Percentiles rank a stretch among this genome's conserved stretches.
Evolutionary conservation across 2,329 filamentous ascomycete species (phyloP).

Genomic region (Aspergillus flavus): DNA sequence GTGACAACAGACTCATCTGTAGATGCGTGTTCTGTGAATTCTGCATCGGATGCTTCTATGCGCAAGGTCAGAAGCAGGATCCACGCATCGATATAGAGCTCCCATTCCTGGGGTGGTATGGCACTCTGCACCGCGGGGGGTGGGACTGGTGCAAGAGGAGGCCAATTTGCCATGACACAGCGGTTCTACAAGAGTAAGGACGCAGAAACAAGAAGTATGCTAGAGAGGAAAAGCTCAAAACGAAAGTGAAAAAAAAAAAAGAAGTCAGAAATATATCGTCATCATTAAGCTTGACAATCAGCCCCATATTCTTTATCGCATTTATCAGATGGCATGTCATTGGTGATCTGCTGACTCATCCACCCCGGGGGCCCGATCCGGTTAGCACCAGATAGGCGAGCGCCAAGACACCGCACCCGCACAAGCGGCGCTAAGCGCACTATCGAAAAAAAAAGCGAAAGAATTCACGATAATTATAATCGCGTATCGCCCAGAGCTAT

Average conservation of each 20-base stretch:
- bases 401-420: constrained; percentile 36
- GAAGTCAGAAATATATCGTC: background rate
- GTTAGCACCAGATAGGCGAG: constrained; percentile 45
- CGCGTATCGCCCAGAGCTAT: constrained; percentile 20
- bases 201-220: background rate
- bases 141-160: constrained; percentile 78
- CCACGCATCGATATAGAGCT: constrained; percentile 77
- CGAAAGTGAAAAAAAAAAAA: background rate
- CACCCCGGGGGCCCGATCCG: constrained; percentile 22
- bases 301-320: background rate
- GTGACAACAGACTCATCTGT: constrained; percentile 61
- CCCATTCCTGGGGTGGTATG: constrained; percentile 73
- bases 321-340: constrained; percentile 5
- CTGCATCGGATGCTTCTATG: constrained; percentile 58
- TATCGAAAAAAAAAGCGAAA: constrained; percentile 13
- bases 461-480: constrained; percentile 21
- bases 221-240: background rate
- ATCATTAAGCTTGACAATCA: background rate
- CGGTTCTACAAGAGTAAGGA: constrained; percentile 19
- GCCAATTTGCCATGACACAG: constrained; percentile 57
- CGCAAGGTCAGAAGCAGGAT: constrained; percentile 66
- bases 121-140: constrained; percentile 66
- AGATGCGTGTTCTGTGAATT: constrained; percentile 56
- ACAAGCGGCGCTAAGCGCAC: constrained; percentile 24
- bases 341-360: constrained; percentile 12